Evolutionary conservation across 257 asterid species (phyloP).

Genomic region (Salvia splendens): DNA sequence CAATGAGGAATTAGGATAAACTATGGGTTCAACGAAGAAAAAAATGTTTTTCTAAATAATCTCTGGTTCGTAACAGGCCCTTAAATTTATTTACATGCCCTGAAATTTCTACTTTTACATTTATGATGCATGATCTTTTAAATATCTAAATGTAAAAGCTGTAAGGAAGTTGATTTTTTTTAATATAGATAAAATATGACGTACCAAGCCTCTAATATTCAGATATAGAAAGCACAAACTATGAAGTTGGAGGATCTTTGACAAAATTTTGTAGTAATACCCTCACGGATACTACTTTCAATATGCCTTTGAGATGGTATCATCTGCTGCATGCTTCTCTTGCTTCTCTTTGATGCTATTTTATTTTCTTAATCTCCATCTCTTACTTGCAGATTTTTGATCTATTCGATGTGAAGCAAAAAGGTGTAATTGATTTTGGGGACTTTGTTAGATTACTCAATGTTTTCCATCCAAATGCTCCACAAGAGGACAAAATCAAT

Average conservation of each 20-base stretch:
- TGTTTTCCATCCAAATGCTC: slow-evolving; percentile 98
- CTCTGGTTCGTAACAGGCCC: neutral
- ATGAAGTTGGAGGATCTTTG: neutral
- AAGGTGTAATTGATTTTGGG: slow-evolving; percentile 96
- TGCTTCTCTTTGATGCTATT: neutral
- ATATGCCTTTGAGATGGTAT: slow-evolving; percentile 11
- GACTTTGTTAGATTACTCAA: slow-evolving; percentile 88
- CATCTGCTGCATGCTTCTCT: neutral
- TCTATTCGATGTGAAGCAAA: slow-evolving; percentile 93
- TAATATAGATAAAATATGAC: neutral
- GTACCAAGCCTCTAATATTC: neutral
- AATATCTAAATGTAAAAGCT: slow-evolving; percentile 3
- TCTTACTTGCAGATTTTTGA: slow-evolving; percentile 69
- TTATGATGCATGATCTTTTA: neutral
- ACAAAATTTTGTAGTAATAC: neutral
- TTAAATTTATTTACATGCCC: slow-evolving; percentile 17
- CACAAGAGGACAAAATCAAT: slow-evolving; percentile 82
- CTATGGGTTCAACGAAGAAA: neutral
- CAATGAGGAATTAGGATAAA: slow-evolving; percentile 6
- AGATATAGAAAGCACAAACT: neutral
- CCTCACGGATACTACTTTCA: neutral
- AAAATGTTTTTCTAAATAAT: neutral
- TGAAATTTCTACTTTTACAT: neutral
- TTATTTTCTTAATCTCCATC: slow-evolving; percentile 9
- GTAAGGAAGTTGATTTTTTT: neutral